These are phyloP conservation scores for Yamadazyma scolyti DNA, from an alignment of 805 yeast genomes.

Conservation along the genomic window DNA sequence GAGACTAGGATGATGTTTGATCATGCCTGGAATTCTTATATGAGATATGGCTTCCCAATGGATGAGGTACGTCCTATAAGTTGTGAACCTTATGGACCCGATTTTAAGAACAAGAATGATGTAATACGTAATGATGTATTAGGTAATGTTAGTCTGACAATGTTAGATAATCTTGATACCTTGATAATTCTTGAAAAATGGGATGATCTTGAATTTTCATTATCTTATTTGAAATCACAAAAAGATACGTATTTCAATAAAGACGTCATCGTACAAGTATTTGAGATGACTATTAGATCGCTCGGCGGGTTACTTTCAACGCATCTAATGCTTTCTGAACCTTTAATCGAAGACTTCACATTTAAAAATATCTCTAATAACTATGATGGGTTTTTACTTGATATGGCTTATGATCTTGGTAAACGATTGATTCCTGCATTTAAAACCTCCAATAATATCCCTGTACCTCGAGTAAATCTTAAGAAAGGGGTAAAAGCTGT, in stretches of 20 bases:
- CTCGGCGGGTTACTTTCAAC: constrained; percentile 79
- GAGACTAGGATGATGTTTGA: constrained; percentile 58
- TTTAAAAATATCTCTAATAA: constrained; percentile 33
- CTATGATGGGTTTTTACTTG: constrained; percentile 72
- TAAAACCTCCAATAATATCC: constrained; percentile 59
- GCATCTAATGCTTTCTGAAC: constrained; percentile 50
- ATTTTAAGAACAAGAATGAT: constrained; percentile 49
- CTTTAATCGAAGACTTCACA: constrained; percentile 8
- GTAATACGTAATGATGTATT: constrained; percentile 72
- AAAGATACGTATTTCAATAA: constrained; percentile 51
- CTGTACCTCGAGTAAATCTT: constrained; percentile 77
- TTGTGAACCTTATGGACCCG: constrained; percentile 68
- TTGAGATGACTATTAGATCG: constrained; percentile 79
- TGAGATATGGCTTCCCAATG: constrained; percentile 67
- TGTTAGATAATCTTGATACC: constrained; percentile 78
- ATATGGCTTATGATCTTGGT: constrained; percentile 74
- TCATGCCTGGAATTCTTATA: constrained; percentile 73
- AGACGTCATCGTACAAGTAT: constrained; percentile 78
- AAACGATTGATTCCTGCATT: constrained; percentile 67
- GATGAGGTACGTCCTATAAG: constrained; percentile 78
- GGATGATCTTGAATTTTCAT: constrained; percentile 42
- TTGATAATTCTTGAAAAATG: constrained; percentile 68
- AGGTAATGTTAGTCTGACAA: constrained; percentile 78
- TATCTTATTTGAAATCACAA: constrained; percentile 26
- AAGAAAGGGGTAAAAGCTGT: constrained; percentile 46